A percentile compares a stretch with the other conserved stretches of the same genome.
Conservation (phyloP, 2,329 filamentous ascomycete genomes). For the Microdochium trichocladiopsis region DNA sequence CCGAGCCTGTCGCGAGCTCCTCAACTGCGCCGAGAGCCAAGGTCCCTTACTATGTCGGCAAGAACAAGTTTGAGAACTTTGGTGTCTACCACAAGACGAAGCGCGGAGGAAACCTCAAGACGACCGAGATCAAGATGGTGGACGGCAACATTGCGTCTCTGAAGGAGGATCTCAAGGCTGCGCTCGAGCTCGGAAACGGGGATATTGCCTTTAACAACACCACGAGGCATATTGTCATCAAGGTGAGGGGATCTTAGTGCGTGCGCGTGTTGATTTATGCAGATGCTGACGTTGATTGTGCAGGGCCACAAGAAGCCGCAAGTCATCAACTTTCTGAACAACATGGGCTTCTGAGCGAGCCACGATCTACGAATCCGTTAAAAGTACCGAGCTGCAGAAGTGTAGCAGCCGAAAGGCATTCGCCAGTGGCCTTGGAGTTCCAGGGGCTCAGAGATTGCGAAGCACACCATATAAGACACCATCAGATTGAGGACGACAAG, state of each 20-base stretch:
- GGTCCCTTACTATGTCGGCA: slow-evolving; percentile 62
- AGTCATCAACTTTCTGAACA: slow-evolving; percentile 37
- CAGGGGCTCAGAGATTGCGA: too few relatives aligned
- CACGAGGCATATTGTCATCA: slow-evolving; percentile 70
- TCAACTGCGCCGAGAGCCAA: slow-evolving; percentile 20
- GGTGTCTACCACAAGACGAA: slow-evolving; percentile 72
- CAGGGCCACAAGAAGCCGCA: slow-evolving; percentile 42
- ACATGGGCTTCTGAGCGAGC: slow-evolving; percentile 19
- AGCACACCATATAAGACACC: too few relatives aligned
- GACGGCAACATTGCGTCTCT: slow-evolving; percentile 64
- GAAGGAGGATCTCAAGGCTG: slow-evolving; percentile 52
- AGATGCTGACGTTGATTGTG: slow-evolving; percentile 5
- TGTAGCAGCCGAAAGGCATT: too few relatives aligned
- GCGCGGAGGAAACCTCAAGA: slow-evolving; percentile 66
- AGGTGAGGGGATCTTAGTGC: slow-evolving; percentile 39
- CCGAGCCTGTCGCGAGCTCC: slow-evolving; percentile 6
- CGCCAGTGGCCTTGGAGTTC: too few relatives aligned
- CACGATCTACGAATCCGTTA: not conserved
- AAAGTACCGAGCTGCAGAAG: too few relatives aligned
- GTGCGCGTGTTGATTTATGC: not conserved
- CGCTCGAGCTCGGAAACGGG: slow-evolving; percentile 48
- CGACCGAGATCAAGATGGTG: slow-evolving; percentile 72
- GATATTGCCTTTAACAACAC: slow-evolving; percentile 48
- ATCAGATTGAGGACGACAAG: too few relatives aligned
- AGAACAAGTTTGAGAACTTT: slow-evolving; percentile 63